Percentiles rank a stretch among this genome's conserved stretches.
Evolutionary conservation across 257 asterid species (phyloP).

Genomic region (Primulina eburnea): DNA sequence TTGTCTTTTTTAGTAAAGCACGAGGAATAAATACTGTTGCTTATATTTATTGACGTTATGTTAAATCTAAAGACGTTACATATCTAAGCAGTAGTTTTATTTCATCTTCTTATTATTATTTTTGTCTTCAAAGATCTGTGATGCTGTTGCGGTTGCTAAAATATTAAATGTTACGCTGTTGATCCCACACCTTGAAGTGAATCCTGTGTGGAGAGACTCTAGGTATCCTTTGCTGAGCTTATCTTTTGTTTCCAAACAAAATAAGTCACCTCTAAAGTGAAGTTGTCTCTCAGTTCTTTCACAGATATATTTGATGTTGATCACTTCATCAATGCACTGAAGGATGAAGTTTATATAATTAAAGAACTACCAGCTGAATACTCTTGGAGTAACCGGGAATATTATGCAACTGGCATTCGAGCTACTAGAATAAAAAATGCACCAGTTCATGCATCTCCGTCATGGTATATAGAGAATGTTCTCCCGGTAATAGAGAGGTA

Average conservation of each 20-base stretch:
- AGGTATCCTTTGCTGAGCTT: conserved; percentile 46
- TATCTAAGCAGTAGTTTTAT: not conserved
- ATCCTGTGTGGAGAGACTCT: conserved; percentile 98
- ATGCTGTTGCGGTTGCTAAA: conserved; percentile 97
- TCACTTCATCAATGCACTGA: conserved; percentile 82
- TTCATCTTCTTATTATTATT: conserved; percentile 19
- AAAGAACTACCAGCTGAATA: conserved; percentile 82
- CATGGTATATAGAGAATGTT: conserved; percentile 90
- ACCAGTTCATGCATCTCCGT: conserved; percentile 91
- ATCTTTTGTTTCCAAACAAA: not conserved
- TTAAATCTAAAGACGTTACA: not conserved
- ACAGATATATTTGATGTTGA: conserved; percentile 93
- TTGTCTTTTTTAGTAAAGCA: not conserved
- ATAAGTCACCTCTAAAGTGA: not conserved
- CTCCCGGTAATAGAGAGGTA: conserved; percentile 75
- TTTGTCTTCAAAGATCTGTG: conserved; percentile 63
- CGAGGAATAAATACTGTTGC: no score
- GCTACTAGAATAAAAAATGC: conserved; percentile 88
- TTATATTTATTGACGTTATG: conserved; percentile 3
- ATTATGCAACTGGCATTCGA: conserved; percentile 84
- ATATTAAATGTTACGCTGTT: conserved; percentile 89
- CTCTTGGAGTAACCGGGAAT: conserved; percentile 95
- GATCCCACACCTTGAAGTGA: conserved; percentile 88
- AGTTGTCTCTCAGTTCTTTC: conserved; percentile 56
- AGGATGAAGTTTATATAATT: conserved; percentile 72